Conservation (phyloP, 2,329 filamentous ascomycete genomes). For the Penicillium digitatum region DNA sequence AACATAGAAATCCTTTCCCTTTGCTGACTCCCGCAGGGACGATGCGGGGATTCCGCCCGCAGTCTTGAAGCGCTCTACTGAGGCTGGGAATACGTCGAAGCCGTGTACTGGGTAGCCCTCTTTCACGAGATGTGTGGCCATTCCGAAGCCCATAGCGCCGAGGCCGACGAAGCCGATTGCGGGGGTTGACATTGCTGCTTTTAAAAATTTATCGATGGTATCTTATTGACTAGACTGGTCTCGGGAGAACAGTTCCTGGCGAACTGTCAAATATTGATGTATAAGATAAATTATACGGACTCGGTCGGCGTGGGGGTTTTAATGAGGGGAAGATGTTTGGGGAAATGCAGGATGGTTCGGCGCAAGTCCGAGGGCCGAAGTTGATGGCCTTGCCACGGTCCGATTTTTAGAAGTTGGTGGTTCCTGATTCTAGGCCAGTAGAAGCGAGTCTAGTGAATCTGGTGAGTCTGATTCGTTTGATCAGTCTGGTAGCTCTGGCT, state of each 20-base stretch:
- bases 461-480: no score
- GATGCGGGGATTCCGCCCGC: slow-evolving; percentile 59
- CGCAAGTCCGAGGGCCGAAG: slow-evolving; percentile 14
- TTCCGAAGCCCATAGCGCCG: slow-evolving; percentile 77
- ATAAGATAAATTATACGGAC: background rate
- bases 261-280: background rate
- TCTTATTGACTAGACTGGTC: background rate
- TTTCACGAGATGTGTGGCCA: slow-evolving; percentile 70
- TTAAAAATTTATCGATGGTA: background rate
- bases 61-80: slow-evolving; percentile 60
- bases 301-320: slow-evolving; percentile 11
- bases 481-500: background rate
- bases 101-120: slow-evolving; percentile 64
- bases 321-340: slow-evolving; percentile 16
- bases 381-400: background rate
- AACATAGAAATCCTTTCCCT: slow-evolving; percentile 58
- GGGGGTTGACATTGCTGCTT: slow-evolving; percentile 42
- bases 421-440: background rate
- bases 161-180: slow-evolving; percentile 67
- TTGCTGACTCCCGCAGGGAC: slow-evolving; percentile 60
- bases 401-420: background rate
- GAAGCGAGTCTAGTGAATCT: background rate
- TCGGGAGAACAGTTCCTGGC: background rate
- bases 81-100: slow-evolving; percentile 66
- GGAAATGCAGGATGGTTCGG: slow-evolving; percentile 19